These are phyloP conservation scores for Gossypium ekmanianum DNA, from an alignment of 345 rosid genomes.

Conservation along the genomic window DNA sequence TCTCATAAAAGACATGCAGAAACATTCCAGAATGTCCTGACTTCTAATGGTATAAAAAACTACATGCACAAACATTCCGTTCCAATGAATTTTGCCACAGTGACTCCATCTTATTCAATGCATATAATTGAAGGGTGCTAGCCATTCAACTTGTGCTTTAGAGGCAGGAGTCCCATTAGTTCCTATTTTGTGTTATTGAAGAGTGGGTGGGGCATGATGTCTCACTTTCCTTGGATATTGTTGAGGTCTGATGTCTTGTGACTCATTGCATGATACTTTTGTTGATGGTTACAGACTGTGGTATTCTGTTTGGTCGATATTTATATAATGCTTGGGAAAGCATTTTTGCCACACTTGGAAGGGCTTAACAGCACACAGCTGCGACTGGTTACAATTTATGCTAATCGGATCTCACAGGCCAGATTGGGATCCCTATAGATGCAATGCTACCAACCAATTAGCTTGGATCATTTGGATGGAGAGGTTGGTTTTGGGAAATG, in stretches of 20 bases:
- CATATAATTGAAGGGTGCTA: background rate
- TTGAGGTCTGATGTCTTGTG: background rate
- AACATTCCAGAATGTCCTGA: background rate
- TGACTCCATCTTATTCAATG: background rate
- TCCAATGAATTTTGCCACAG: background rate
- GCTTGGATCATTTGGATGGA: conserved; percentile 11
- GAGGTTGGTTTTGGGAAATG: conserved; percentile 14
- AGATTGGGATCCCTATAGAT: conserved; percentile 64
- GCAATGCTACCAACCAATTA: conserved; percentile 34
- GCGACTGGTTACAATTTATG: conserved; percentile 89
- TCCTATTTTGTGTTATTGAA: background rate
- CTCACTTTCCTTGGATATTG: background rate
- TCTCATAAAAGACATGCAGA: background rate
- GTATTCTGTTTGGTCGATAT: conserved; percentile 99
- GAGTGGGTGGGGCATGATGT: background rate
- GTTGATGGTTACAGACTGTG: conserved; percentile 60
- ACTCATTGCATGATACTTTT: background rate
- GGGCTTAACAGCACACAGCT: conserved; percentile 87
- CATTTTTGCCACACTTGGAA: conserved; percentile 91
- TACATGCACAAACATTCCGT: background rate
- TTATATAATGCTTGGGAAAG: conserved; percentile 95
- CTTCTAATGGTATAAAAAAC: background rate
- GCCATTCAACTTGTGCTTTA: no score
- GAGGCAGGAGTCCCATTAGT: background rate
- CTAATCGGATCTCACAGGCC: conserved; percentile 95